These are phyloP conservation scores for Exutisphaerella laricina DNA, from an alignment of 2,329 filamentous ascomycete genomes.

Conservation along the genomic window DNA sequence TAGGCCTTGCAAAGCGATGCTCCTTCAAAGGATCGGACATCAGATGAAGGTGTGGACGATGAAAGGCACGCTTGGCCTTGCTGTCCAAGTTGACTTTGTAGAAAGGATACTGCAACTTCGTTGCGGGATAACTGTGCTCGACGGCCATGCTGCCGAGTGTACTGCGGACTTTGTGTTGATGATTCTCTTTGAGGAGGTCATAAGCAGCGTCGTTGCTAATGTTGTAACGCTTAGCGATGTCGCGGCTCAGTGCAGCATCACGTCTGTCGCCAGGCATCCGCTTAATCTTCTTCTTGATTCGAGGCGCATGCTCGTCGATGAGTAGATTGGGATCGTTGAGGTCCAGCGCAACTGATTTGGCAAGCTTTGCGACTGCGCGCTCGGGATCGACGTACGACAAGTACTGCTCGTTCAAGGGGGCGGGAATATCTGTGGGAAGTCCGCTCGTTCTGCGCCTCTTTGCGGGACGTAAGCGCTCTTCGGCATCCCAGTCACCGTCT, in stretches of 20 bases:
- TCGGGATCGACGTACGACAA: conserved; percentile 73
- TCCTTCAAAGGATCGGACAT: conserved; percentile 53
- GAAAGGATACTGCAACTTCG: conserved; percentile 91
- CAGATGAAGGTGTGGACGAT: conserved; percentile 73
- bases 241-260: conserved; percentile 64
- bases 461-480: conserved; percentile 38
- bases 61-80: conserved; percentile 72
- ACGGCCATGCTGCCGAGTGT: conserved; percentile 87
- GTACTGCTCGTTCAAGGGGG: conserved; percentile 18
- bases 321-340: conserved; percentile 83
- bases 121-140: conserved; percentile 87
- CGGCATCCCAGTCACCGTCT: conserved; percentile 34
- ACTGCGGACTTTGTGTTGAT: conserved; percentile 90
- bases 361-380: conserved; percentile 62
- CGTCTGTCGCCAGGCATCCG: conserved; percentile 52
- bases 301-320: conserved; percentile 67
- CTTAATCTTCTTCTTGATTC: conserved; percentile 52
- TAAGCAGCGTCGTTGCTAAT: conserved; percentile 96
- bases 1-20: conserved; percentile 68
- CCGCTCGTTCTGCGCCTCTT: conserved; percentile 61
- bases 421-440: conserved; percentile 16
- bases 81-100: conserved; percentile 78
- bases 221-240: conserved; percentile 80
- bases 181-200: conserved; percentile 91
- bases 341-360: conserved; percentile 76